Conservation (phyloP, 2,329 filamentous ascomycete genomes). For the Calonectria montana region DNA sequence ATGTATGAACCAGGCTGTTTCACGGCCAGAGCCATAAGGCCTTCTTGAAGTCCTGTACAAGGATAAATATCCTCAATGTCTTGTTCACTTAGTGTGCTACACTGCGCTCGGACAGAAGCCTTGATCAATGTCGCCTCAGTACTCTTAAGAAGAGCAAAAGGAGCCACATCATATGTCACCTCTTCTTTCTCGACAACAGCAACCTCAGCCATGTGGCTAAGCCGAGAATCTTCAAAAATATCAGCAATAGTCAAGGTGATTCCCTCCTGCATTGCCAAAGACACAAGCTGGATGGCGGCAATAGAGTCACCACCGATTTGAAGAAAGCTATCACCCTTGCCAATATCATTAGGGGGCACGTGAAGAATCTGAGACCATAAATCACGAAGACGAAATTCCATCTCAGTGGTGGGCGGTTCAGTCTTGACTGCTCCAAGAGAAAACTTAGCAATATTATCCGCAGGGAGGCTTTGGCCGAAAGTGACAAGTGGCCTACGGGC, state of each 20-base stretch:
- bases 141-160: neutral
- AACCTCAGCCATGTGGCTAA: neutral
- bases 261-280: constrained; percentile 6
- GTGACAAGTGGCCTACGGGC: constrained; percentile 25
- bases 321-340: constrained; percentile 41
- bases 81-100: neutral
- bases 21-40: constrained; percentile 11
- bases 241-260: constrained; percentile 18
- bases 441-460: neutral
- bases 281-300: constrained; percentile 35
- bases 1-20: constrained; percentile 16
- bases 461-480: neutral
- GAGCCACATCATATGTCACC: neutral
- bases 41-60: constrained; percentile 7
- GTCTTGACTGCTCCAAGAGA: constrained; percentile 8
- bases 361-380: constrained; percentile 25
- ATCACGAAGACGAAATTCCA: neutral
- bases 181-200: neutral
- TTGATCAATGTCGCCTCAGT: neutral
- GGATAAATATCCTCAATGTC: constrained; percentile 18
- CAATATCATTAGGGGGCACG: constrained; percentile 38
- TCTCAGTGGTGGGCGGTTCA: neutral
- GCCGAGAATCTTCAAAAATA: constrained; percentile 11
- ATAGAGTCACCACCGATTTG: constrained; percentile 41
- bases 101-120: neutral